A percentile compares a stretch with the other conserved stretches of the same genome.
Evolutionary conservation across 208 protist species (phyloP).

Genomic region (Crithidia sp.): DNA sequence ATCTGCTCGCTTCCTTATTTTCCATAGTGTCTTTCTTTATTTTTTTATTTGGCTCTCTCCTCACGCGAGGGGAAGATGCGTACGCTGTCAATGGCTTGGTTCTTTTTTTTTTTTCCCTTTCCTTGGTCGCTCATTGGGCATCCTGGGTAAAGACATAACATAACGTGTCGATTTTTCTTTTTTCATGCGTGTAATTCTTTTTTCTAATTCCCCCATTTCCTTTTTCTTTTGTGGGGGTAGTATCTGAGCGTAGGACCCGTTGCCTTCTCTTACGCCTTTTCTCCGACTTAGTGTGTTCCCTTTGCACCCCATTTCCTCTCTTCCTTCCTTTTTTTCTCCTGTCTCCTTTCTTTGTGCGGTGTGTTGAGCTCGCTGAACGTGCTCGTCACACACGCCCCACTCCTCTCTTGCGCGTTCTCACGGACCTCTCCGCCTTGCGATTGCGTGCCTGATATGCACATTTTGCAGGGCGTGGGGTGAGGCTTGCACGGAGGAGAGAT

Average conservation of each 20-base stretch:
- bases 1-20: too few relatives aligned
- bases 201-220: neutral
- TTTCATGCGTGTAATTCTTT: neutral
- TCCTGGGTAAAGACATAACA: too few relatives aligned
- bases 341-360: neutral
- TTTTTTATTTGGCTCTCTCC: conserved; percentile 3
- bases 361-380: too few relatives aligned
- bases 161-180: neutral
- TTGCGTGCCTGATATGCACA: too few relatives aligned
- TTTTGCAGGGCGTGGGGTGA: too few relatives aligned
- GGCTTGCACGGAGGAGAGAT: too few relatives aligned
- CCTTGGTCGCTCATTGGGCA: neutral
- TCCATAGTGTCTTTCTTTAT: neutral
- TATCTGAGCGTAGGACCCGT: conserved; percentile 9
- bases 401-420: too few relatives aligned
- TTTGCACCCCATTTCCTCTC: too few relatives aligned
- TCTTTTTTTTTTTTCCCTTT: neutral
- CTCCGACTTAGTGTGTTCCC: too few relatives aligned
- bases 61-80: neutral
- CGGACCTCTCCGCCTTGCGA: too few relatives aligned
- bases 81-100: neutral
- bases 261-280: neutral
- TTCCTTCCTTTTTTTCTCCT: neutral
- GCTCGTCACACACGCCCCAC: too few relatives aligned
- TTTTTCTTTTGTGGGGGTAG: too few relatives aligned